Conservation (phyloP, 192 early-diverging fungal species). For the Mortierella claussenii region DNA sequence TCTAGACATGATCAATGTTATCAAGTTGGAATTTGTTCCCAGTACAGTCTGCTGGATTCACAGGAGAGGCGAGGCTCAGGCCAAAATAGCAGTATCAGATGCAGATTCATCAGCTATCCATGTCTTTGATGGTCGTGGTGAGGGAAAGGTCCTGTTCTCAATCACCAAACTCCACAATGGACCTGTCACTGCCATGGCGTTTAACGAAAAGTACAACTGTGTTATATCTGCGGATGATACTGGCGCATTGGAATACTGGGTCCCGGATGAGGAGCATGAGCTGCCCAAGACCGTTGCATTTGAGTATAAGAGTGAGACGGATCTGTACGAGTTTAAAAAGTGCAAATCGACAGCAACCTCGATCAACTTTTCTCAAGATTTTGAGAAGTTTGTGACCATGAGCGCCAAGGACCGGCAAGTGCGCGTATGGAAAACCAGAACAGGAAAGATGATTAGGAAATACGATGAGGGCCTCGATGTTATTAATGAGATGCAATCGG, state of each 20-base stretch:
- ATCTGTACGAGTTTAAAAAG: conserved; percentile 98
- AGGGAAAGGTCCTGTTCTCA: conserved; percentile 68
- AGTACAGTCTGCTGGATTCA: conserved; percentile 86
- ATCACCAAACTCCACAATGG: conserved; percentile 73
- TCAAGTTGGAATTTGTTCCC: conserved; percentile 83
- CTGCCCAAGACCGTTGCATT: conserved; percentile 75
- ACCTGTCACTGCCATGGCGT: conserved; percentile 87
- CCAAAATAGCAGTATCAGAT: conserved; percentile 88
- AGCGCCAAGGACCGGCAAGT: conserved; percentile 85
- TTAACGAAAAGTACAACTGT: conserved; percentile 77
- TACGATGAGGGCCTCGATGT: conserved; percentile 91
- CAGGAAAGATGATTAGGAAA: conserved; percentile 88
- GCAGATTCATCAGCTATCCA: conserved; percentile 73
- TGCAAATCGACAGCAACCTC: conserved; percentile 80
- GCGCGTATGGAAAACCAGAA: conserved; percentile 83
- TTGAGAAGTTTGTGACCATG: conserved; percentile 87
- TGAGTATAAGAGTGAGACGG: conserved; percentile 91
- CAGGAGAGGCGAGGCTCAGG: conserved; percentile 84
- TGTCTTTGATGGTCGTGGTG: conserved; percentile 86
- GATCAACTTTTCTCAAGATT: conserved; percentile 85
- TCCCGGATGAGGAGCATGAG: conserved; percentile 71
- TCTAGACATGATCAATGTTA: conserved; percentile 97
- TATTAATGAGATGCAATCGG: conserved; percentile 89
- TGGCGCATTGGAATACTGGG: conserved; percentile 97
- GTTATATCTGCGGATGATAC: conserved; percentile 85